A percentile compares a stretch with the other conserved stretches of the same genome.
Conservation (phyloP, 2,329 filamentous ascomycete genomes). For the Pseudogymnoascus sp. region DNA sequence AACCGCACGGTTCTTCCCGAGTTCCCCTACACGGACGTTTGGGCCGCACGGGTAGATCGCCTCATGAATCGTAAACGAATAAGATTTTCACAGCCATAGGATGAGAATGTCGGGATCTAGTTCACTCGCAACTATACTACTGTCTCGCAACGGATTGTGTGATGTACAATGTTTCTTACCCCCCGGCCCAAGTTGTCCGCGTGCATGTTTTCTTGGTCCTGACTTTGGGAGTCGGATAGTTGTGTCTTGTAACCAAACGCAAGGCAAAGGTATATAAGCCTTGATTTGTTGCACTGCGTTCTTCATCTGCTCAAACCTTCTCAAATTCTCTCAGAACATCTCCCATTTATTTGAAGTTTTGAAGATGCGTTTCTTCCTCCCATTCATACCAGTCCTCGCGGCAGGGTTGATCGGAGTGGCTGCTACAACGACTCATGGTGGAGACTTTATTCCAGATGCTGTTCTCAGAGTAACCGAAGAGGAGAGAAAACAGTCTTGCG, state of each 20-base stretch:
- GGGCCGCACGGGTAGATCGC: background rate
- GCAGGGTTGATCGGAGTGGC: background rate
- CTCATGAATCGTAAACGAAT: background rate
- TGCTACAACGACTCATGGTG: constrained; percentile 18
- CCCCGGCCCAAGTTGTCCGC: background rate
- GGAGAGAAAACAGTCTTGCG: constrained; percentile 30
- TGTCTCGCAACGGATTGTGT: background rate
- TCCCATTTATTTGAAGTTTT: background rate
- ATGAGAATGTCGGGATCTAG: background rate
- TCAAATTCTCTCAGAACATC: background rate
- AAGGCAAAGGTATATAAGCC: background rate
- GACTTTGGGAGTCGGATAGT: background rate
- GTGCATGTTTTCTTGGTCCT: background rate
- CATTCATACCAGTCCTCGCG: background rate
- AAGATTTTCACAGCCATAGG: background rate
- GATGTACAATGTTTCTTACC: background rate
- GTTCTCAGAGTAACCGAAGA: constrained; percentile 35
- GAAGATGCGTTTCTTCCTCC: constrained; percentile 1
- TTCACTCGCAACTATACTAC: background rate
- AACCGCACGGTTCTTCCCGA: background rate
- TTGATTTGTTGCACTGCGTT: background rate
- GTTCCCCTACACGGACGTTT: background rate
- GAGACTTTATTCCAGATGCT: constrained; percentile 32
- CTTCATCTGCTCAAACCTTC: background rate
- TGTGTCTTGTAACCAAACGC: background rate